Base-by-base conservation (phyloP, 1,284 basidiomycete genomes). In the Melampsora abietis-canadensis region DNA sequence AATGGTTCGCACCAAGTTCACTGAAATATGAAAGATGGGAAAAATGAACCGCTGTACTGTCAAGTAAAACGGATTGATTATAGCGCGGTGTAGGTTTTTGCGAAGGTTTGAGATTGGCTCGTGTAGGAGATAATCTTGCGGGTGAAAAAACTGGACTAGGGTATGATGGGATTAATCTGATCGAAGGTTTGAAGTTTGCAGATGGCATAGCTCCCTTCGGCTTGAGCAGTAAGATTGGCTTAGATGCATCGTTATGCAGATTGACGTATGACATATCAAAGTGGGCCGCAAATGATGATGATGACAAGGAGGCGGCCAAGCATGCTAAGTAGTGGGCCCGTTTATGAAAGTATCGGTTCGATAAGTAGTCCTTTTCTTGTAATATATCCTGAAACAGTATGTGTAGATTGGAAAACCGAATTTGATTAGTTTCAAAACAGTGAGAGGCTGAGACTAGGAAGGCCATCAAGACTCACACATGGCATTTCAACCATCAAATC, bases 291-390 rank as follows among this genome's bases (percentile, higher is more conserved):
- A 84, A 60, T 65, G 61, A 76, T 76, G 47, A 84, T 81, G 27
- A 83, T 81, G 61, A 77, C 48, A 97, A 82, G 0, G 87, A 87
- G 10, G 87, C 85, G 2, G 90, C 91, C 66, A 98, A 84, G 3
- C 87, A 87, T 8, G 93, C 90, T 15, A 98, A 86, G 83, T 94
- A 99, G 81, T 90, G 94, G 0, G 92, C 90, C 59, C 92, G 86
- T 82, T 98, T 98, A 82, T 95, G 90, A 81, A 95, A 94, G 82
- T 92, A 94, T 21, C 96, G 88, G 46, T 88, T 87, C 80, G 94
- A 91, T 72, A 94, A 84, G 78, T 94, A 92, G 81, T 98, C 95
- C 82, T 98, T 98, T 78, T 94, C 91, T 83, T 96, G 92, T 79
- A 98, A 94, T 31, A 97, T 83, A 60, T 79, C 80, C 88, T 92